phyloP scores from a whole-genome alignment of 2,329 filamentous ascomycete genomes.

The Colletotrichum salicis region DNA sequence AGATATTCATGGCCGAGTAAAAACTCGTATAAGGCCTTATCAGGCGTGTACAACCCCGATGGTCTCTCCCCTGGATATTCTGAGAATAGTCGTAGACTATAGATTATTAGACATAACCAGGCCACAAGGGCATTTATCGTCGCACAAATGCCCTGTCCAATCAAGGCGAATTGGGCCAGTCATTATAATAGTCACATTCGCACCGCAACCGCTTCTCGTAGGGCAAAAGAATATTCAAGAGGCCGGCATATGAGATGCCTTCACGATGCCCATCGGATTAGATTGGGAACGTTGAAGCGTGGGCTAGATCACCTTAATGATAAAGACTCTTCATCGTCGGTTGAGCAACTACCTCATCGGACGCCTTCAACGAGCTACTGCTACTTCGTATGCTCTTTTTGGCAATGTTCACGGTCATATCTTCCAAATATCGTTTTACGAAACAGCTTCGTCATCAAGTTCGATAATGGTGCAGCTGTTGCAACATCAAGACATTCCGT shows the following conservation, averaged over 20 bases:
- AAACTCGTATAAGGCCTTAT: neutral
- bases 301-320: neutral
- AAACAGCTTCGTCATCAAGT: neutral
- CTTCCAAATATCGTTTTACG: neutral
- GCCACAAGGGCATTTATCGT: neutral
- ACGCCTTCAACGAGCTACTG: neutral
- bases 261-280: neutral
- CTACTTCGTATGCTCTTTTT: neutral
- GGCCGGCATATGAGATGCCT: neutral
- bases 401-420: neutral
- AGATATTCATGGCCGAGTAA: neutral
- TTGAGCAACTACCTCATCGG: neutral
- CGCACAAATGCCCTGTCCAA: neutral
- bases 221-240: neutral
- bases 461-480: neutral
- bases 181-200: neutral
- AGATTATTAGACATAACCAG: too few relatives aligned
- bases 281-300: neutral
- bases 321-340: neutral
- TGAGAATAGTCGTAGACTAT: neutral
- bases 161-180: neutral
- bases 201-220: neutral
- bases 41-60: neutral
- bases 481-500: neutral
- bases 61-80: neutral